Base-by-base conservation (phyloP, 2,329 filamentous ascomycete species). In the Curvularia verruculosa region DNA sequence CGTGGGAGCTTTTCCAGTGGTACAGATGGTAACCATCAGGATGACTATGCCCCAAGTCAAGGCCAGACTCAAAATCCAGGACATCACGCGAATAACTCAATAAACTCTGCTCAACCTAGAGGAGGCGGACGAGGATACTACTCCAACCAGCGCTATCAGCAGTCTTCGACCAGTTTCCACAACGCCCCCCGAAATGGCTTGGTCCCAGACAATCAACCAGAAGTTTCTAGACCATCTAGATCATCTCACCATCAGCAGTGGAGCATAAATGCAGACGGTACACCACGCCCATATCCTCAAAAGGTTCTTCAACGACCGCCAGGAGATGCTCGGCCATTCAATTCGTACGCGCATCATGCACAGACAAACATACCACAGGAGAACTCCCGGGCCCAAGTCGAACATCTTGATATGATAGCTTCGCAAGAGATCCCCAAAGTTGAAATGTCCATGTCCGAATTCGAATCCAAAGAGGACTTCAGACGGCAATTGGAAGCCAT, bases 381-480 rank as follows among this genome's bases (percentile, higher is more conserved):
- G 28, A 61, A 70, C 44, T 63, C 65, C n/a, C 57, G 72, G 28
- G 59, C 65, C n/a, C 79, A 82, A 58, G 65, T 70, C 18, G 59
- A 75, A 9, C 78, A 80, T 55, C 70, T 85, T 23, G 77, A 83
- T 19, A 54, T 63, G 1, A 46, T 83, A 3, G 81, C 79, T 5
- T 49, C 64, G 52, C 63, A 71, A 15, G 82, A 87, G 45, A 77
- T 91, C 18, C 76, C 82, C 0, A 80, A 79, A 37, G 84, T 86
- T 1, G 86, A 89, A 63, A 92, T 94, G 60, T 82, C 82, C 36
- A 69, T 76, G 1, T 74, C 78, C 1, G 91, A 95, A 64, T 84
- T 89, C 49, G 78, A 81, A 2, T 83, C 87, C 62, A 96, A 95
- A 69, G 89, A 95, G 65, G 71, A 75, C 0, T 93, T 96, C 64